A percentile compares a stretch with the other conserved stretches of the same genome.
These are phyloP conservation scores for Dissophora ornata DNA, from an alignment of 192 early-diverging fungal species.

Conservation along the genomic window DNA sequence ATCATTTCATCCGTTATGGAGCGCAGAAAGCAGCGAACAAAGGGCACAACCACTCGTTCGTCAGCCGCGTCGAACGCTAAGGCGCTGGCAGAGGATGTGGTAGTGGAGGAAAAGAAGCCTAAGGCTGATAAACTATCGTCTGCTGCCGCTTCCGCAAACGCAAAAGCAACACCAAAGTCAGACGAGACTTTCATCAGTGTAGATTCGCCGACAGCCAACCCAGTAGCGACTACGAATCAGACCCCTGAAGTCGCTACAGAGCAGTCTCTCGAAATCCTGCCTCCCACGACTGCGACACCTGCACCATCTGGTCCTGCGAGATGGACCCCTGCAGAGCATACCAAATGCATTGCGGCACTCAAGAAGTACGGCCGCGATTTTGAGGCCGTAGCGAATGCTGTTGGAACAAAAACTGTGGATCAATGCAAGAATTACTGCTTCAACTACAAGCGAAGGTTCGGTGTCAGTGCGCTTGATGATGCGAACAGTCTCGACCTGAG, in stretches of 20 bases:
- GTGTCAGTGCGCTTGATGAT: slow-evolving; percentile 64
- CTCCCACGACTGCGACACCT: background rate
- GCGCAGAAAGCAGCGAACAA: slow-evolving; percentile 29
- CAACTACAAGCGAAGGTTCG: slow-evolving; percentile 77
- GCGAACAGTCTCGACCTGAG: slow-evolving; percentile 18
- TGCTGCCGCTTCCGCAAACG: background rate
- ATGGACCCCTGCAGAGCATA: slow-evolving; percentile 46
- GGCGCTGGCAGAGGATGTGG: slow-evolving; percentile 3
- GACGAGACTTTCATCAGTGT: slow-evolving; percentile 1
- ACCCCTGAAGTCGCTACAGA: background rate
- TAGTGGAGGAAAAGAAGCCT: slow-evolving; percentile 23
- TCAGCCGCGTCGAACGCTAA: slow-evolving; percentile 8
- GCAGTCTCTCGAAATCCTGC: no score
- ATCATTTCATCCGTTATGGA: slow-evolving; percentile 14
- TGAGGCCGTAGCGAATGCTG: slow-evolving; percentile 71
- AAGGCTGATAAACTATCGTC: slow-evolving; percentile 21
- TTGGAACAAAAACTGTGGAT: slow-evolving; percentile 81
- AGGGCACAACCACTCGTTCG: slow-evolving; percentile 19
- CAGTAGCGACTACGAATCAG: slow-evolving; percentile 1
- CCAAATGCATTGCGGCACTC: slow-evolving; percentile 50
- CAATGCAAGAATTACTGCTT: slow-evolving; percentile 85
- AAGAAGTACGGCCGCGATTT: slow-evolving; percentile 78
- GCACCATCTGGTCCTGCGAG: slow-evolving; percentile 6
- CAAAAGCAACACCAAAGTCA: background rate
- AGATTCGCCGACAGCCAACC: slow-evolving; percentile 4